phyloP scores from a whole-genome alignment of 2,329 filamentous ascomycete genomes.

The Colletotrichum tabaci region DNA sequence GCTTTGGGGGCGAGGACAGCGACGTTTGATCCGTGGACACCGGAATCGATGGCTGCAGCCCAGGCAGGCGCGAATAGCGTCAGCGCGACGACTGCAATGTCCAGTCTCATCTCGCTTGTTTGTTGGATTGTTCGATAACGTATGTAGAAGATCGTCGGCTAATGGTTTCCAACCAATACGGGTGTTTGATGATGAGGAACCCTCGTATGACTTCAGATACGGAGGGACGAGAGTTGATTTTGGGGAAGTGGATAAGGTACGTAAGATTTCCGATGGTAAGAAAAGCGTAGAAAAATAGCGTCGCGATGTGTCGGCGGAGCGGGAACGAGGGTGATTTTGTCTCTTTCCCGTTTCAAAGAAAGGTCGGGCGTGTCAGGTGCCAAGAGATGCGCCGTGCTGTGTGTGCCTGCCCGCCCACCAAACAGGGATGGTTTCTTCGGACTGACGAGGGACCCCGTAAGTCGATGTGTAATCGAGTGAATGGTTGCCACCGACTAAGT shows the following conservation, averaged over 20 bases:
- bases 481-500: conserved; percentile 28
- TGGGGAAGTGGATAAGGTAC: not conserved
- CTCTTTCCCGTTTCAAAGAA: conserved; percentile 33
- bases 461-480: conserved; percentile 37
- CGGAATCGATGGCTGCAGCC: conserved; percentile 47
- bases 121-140: conserved; percentile 8
- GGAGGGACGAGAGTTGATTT: not conserved
- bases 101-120: conserved; percentile 51
- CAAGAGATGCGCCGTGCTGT: conserved; percentile 25
- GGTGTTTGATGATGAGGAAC: not conserved
- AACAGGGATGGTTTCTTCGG: conserved; percentile 33
- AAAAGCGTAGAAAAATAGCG: conserved; percentile 13
- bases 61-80: conserved; percentile 45
- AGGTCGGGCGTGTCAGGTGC: conserved; percentile 28
- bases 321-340: conserved; percentile 26
- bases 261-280: conserved; percentile 3
- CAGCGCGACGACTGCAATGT: conserved; percentile 49
- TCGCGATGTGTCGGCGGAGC: conserved; percentile 8
- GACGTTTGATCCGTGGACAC: conserved; percentile 41
- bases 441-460: conserved; percentile 16
- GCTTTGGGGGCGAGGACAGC: conserved; percentile 30
- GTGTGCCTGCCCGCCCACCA: conserved; percentile 1
- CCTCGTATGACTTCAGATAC: not conserved
- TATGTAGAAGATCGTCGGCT: not conserved
- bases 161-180: not conserved